Evolutionary conservation across 768 basidiomycete species (phyloP).

Genomic region (Calocera cornea): DNA sequence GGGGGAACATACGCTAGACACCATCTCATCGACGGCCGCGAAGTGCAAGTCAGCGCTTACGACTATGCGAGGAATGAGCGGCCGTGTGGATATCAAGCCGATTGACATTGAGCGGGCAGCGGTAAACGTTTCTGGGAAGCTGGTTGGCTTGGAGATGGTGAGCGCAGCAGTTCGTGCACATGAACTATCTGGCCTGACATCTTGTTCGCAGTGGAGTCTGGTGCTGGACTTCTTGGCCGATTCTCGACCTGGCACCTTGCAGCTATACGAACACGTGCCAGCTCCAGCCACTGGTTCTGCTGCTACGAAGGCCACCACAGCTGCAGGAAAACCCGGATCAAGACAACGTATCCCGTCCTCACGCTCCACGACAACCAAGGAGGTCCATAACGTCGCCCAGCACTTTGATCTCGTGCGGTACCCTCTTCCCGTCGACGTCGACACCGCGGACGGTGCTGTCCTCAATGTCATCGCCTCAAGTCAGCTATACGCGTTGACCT

Average conservation of each 20-base stretch:
- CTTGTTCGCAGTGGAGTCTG: not conserved
- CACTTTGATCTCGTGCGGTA: not conserved
- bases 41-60: slow-evolving; percentile 29
- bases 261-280: not conserved
- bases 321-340: not conserved
- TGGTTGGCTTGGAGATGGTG: slow-evolving; percentile 59
- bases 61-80: slow-evolving; percentile 30
- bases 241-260: not conserved
- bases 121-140: slow-evolving; percentile 49
- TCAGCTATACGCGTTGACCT: not conserved
- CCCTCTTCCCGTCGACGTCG: not conserved
- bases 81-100: slow-evolving; percentile 23
- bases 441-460: not conserved
- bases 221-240: not conserved
- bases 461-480: not conserved
- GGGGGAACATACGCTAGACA: not conserved
- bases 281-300: not conserved
- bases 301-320: not conserved
- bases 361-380: not conserved
- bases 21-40: slow-evolving; percentile 22
- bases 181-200: not conserved
- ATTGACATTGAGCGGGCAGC: slow-evolving; percentile 65
- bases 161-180: slow-evolving; percentile 20
- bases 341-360: not conserved
- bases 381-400: not conserved